Evolutionary conservation across 345 rosid genomes (phyloP).

Genomic region (Salix viminalis): DNA sequence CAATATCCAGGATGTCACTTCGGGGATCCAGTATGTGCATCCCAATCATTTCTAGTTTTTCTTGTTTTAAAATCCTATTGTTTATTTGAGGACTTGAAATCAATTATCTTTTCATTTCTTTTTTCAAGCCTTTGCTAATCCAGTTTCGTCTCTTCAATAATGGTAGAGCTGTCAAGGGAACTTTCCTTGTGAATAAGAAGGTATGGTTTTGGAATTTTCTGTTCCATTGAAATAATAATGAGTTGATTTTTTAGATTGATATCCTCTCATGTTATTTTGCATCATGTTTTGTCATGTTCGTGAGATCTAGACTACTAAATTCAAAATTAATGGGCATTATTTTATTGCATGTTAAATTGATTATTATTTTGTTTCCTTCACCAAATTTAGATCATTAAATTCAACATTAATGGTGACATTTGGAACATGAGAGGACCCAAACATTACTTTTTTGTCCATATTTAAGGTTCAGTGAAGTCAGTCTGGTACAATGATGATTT

Average conservation of each 20-base stretch:
- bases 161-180: constrained; percentile 77
- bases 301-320: too few species aligned
- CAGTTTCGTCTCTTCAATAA: constrained; percentile 68
- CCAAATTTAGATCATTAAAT: too few species aligned
- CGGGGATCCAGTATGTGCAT: constrained; percentile 37
- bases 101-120: constrained; percentile 6
- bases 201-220: constrained; percentile 32
- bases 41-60: not conserved
- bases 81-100: not conserved
- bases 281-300: not conserved
- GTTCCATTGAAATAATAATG: not conserved
- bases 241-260: not conserved
- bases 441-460: too few species aligned
- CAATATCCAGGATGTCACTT: constrained; percentile 11
- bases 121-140: constrained; percentile 65
- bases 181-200: constrained; percentile 62
- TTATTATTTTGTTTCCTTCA: too few species aligned
- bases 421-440: too few species aligned
- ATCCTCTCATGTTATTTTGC: not conserved
- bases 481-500: not conserved
- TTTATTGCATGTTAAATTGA: too few species aligned
- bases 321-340: too few species aligned
- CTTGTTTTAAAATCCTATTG: not conserved
- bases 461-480: too few species aligned
- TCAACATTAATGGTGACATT: too few species aligned